A percentile compares a stretch with the other conserved stretches of the same genome.
Conservation (phyloP, 1,139 yeast genomes). For the Suhomyces bribrorum region DNA sequence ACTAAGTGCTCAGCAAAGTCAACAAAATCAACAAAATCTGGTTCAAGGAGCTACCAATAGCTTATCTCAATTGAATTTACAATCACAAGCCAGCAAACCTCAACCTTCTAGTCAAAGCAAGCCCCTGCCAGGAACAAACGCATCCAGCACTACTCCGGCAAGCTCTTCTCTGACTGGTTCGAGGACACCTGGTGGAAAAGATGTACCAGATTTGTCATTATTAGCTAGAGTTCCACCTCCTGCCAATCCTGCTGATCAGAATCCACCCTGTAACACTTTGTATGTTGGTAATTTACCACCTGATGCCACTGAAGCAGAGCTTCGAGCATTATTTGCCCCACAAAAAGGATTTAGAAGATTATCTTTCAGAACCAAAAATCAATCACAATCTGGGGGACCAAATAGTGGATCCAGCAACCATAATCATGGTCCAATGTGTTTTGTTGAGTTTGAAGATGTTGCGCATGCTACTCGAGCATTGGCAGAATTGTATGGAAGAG, state of each 20-base stretch:
- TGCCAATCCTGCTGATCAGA: conserved; percentile 98
- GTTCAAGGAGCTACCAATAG: conserved; percentile 6
- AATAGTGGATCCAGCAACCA: conserved; percentile 32
- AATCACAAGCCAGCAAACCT: conserved; percentile 9
- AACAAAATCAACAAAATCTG: conserved; percentile 2
- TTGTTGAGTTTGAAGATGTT: conserved; percentile 97
- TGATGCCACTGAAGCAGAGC: conserved; percentile 92
- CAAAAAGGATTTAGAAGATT: conserved; percentile 92
- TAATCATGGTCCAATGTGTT: conserved; percentile 96
- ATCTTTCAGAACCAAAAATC: conserved; percentile 77
- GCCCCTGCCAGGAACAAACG: neutral
- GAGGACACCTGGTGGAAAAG: conserved; percentile 22
- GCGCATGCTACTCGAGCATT: conserved; percentile 90
- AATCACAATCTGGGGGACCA: conserved; percentile 38
- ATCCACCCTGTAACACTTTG: conserved; percentile 96
- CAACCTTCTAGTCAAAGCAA: neutral
- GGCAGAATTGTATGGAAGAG: conserved; percentile 89
- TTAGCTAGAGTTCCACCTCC: conserved; percentile 89
- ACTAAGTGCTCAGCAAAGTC: conserved; percentile 14
- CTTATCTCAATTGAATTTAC: conserved; percentile 7
- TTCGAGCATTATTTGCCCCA: conserved; percentile 80
- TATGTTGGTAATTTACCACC: conserved; percentile 97
- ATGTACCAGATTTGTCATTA: conserved; percentile 70
- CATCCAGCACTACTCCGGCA: neutral
- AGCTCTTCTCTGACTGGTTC: conserved; percentile 13